Base-by-base conservation (phyloP, 2,329 filamentous ascomycete species). In the Ophioceras dolichostomum region DNA sequence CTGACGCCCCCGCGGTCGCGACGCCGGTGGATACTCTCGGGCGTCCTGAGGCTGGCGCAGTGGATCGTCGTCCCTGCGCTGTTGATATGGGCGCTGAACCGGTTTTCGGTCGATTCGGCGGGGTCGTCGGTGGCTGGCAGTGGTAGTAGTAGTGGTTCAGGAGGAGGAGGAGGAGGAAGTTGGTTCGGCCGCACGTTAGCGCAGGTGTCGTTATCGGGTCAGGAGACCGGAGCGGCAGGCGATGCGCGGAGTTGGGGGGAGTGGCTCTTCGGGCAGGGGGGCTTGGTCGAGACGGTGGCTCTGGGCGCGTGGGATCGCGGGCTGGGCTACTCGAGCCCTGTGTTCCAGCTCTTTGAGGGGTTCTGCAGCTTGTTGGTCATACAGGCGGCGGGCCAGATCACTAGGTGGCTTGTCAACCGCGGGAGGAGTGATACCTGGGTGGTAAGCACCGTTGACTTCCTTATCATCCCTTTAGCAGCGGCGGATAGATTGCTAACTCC, bases 291-390 rank as follows among this genome's bases (percentile, higher is more conserved):
- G 64, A 80, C 73, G 24, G 63, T 83, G 42, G 80, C 83, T 17
- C 73, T 96, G 44, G 87, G 87, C 21, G 75, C 74, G 37, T 98
- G 91, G 91, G 87, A 95, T 55, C 87, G 80, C 54, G 65, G 85
- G 35, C 61, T 98, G 59, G 73, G 80, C 53, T 96, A 93, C 65
- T 94, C 88, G 24, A 93, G 85, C 4, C 91, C 91, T 0, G 73
- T 94, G 36, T 98, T 96, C 64, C 91, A 98, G 62, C 68, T 98
- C 8, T 76, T 83, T 37, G 91, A 98, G 59, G 91, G 91, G 6
- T 98, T 98, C 62, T 96, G 91, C 67, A 96, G 86, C 53, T 64
- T 98, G 49, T 65, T 96, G 39, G 88, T 96, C 45, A 96, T 98
- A 40, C 91, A 98, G 60, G 86, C 88, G 14, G 81, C 84, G 12